phyloP scores from a whole-genome alignment of 2,329 filamentous ascomycete species.

The Alternaria angustiovoidea region DNA sequence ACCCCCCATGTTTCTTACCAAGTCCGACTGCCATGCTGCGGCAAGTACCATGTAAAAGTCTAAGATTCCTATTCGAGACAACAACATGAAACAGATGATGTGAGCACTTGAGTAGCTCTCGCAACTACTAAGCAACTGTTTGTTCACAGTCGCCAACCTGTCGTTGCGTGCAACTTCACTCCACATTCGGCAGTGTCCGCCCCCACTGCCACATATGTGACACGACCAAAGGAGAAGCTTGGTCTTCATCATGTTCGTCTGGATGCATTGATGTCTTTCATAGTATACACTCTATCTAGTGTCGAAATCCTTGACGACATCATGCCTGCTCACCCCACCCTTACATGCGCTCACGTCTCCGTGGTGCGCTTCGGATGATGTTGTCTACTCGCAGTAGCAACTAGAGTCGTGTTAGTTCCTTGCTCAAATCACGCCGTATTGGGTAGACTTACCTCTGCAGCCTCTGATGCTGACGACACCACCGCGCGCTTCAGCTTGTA shows the following conservation, averaged over 20 bases:
- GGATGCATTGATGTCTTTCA: slow-evolving; percentile 37
- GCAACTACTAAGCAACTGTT: background rate
- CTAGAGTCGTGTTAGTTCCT: slow-evolving; percentile 57
- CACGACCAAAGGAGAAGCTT: background rate
- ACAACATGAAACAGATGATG: slow-evolving; percentile 12
- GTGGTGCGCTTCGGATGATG: slow-evolving; percentile 92
- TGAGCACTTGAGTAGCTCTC: background rate
- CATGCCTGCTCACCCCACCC: slow-evolving; percentile 19
- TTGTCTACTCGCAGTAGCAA: slow-evolving; percentile 94
- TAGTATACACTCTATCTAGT: slow-evolving; percentile 42
- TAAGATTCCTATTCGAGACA: slow-evolving; percentile 8
- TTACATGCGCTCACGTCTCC: slow-evolving; percentile 80
- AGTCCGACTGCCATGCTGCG: background rate
- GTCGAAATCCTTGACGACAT: slow-evolving; percentile 26
- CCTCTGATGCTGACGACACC: slow-evolving; percentile 93
- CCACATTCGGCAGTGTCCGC: background rate
- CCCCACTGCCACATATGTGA: background rate
- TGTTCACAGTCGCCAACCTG: background rate
- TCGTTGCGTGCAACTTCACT: background rate
- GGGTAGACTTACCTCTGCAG: slow-evolving; percentile 78
- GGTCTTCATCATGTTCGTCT: slow-evolving; percentile 12
- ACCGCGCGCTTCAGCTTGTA: slow-evolving; percentile 99
- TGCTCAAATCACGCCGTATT: slow-evolving; percentile 3
- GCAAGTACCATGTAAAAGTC: background rate
- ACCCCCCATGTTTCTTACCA: background rate